Conservation (phyloP, 768 basidiomycete species). For the Sporobolomyces phaffii region DNA sequence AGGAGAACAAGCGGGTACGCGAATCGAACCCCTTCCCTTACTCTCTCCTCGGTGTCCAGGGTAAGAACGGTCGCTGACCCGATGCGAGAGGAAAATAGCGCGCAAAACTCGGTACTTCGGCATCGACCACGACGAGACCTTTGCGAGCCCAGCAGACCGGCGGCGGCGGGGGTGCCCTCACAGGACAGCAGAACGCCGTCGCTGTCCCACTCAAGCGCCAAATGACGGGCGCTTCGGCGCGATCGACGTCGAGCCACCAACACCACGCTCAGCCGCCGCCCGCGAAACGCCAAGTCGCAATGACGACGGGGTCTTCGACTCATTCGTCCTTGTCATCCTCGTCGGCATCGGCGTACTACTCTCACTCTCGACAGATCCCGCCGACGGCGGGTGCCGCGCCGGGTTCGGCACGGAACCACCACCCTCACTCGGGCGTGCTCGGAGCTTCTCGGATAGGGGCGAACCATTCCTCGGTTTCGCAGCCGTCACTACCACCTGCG, state of each 20-base stretch:
- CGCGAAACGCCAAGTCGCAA: slow-evolving; percentile 17
- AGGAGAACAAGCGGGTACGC: slow-evolving; percentile 57
- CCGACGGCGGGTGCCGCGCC: too few species aligned
- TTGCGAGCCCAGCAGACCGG: slow-evolving; percentile 28
- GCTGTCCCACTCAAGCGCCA: slow-evolving; percentile 39
- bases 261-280: slow-evolving; percentile 4
- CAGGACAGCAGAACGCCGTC: too few species aligned
- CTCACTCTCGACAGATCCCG: too few species aligned
- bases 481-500: not conserved
- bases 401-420: too few species aligned
- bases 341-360: not conserved
- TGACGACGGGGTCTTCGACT: not conserved
- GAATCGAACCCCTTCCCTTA: not conserved
- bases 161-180: not conserved
- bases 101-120: slow-evolving; percentile 17
- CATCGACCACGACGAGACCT: slow-evolving; percentile 8
- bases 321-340: not conserved
- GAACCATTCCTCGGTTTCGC: not conserved
- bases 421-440: too few species aligned
- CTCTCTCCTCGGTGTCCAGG: not conserved
- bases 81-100: too few species aligned
- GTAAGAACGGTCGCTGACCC: too few species aligned
- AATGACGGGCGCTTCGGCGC: slow-evolving; percentile 28
- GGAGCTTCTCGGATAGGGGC: not conserved
- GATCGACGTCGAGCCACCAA: not conserved